Base-by-base conservation (phyloP, 2,329 filamentous ascomycete species). In the Ustilaginoidea virens region DNA sequence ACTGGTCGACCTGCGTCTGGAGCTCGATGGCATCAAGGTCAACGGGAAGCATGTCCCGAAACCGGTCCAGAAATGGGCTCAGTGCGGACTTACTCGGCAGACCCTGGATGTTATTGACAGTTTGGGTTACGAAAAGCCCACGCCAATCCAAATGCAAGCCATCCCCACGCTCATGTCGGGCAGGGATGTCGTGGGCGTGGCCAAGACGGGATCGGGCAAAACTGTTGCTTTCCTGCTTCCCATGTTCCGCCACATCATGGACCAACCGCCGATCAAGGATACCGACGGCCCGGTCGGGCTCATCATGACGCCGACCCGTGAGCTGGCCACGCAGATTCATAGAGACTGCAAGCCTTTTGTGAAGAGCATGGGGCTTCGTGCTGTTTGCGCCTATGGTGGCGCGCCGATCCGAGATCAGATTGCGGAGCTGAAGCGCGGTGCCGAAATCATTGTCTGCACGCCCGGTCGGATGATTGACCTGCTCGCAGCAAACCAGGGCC, bases 361-460 rank as follows among this genome's bases (percentile, higher is more conserved):
- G 36, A 93, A 87, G 44, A 79, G 79, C 15, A 73, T 92, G 49
- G 74, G 77, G 33, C 67, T 98, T 31, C 76, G 83, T 35, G 78
- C 82, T 27, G 85, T 93, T 15, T 93, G 86, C 52, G 86, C 85
- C 1, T 96, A 94, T 50, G 90, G 90, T 14, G 90, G 90, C 38
- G 81, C 86, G 13, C 86, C 90, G 1, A 94, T 98, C 51, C 90
- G 92, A 46, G 90, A 98, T 39, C 86, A 98, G 51, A 98, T 98
- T 48, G 86, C 86, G 1, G 86, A 94, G 48, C 61, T 98, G 39
- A 96, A 96, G 58, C 80, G 86, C 35, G 90, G 90, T 25, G 83
- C 86, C 7, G 86, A 96, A 49, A 86, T 98, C 29, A 76, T 96
- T 31, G 85, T 98, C 10, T 92, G 85, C 43, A 98, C 90, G 1